These are phyloP conservation scores for Candolleomyces eurysporus DNA, from an alignment of 768 basidiomycete genomes.

Conservation along the genomic window DNA sequence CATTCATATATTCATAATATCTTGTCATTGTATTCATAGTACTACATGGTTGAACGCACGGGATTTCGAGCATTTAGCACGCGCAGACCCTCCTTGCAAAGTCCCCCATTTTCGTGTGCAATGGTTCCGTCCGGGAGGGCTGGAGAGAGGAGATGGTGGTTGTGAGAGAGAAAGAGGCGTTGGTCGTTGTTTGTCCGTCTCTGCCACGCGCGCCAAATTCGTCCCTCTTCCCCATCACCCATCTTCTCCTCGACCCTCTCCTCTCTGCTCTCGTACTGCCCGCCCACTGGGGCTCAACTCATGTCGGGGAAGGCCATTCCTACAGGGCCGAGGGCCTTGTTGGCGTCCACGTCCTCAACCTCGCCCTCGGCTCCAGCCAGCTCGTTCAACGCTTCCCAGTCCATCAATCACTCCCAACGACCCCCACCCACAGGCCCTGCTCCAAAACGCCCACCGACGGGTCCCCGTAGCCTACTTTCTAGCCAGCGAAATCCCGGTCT, in stretches of 20 bases:
- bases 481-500: slow-evolving; percentile 26
- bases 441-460: slow-evolving; percentile 52
- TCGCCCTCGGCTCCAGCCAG: slow-evolving; percentile 20
- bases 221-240: slow-evolving; percentile 10
- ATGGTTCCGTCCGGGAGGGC: neutral
- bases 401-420: slow-evolving; percentile 26
- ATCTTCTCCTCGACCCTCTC: slow-evolving; percentile 12
- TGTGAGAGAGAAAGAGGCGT: slow-evolving; percentile 18
- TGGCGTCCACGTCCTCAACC: slow-evolving; percentile 43
- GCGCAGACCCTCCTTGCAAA: no score
- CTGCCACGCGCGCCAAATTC: slow-evolving; percentile 28
- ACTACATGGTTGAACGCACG: neutral
- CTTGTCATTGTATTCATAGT: no score
- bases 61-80: neutral
- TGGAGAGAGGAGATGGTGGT: slow-evolving; percentile 12
- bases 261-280: slow-evolving; percentile 11
- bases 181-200: slow-evolving; percentile 26
- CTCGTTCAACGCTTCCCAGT: slow-evolving; percentile 13
- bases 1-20: no score
- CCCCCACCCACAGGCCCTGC: slow-evolving; percentile 14
- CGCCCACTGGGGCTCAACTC: slow-evolving; percentile 11
- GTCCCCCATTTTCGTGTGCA: no score
- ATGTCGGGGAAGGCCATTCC: slow-evolving; percentile 84
- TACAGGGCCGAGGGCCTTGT: slow-evolving; percentile 67
- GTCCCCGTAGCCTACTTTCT: slow-evolving; percentile 57